These are phyloP conservation scores for Talaromyces sp. DNA, from an alignment of 2,329 filamentous ascomycete genomes.

Conservation along the genomic window DNA sequence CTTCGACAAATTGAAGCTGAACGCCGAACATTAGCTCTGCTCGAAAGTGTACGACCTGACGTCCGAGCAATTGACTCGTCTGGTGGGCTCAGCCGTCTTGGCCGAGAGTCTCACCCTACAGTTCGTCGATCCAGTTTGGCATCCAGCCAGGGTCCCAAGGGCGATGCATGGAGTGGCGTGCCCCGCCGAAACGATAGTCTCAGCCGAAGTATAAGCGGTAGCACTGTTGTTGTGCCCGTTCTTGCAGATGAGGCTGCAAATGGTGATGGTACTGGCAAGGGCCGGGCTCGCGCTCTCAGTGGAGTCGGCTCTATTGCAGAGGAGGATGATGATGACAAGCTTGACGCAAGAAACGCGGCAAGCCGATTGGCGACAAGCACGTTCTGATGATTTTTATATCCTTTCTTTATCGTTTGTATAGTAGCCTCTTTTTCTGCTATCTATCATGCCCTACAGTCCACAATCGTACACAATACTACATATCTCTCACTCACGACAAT, in stretches of 20 bases:
- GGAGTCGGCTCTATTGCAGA: conserved; percentile 41
- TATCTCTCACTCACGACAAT: neutral
- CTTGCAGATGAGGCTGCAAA: conserved; percentile 59
- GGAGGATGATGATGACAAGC: conserved; percentile 75
- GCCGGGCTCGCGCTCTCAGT: conserved; percentile 47
- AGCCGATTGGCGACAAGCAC: conserved; percentile 91
- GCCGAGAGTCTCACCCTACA: conserved; percentile 79
- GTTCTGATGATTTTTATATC: conserved; percentile 54
- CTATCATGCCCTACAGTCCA: neutral
- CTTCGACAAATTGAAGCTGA: conserved; percentile 94
- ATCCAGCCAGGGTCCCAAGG: conserved; percentile 89
- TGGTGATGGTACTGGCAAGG: conserved; percentile 40
- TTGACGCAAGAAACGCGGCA: conserved; percentile 93
- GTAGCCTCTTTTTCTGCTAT: conserved; percentile 11
- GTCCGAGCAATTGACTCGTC: conserved; percentile 88
- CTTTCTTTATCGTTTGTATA: conserved; percentile 20
- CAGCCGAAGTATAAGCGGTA: conserved; percentile 71
- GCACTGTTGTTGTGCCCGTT: conserved; percentile 58
- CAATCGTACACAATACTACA: neutral
- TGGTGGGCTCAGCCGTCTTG: conserved; percentile 83
- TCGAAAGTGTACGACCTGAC: conserved; percentile 92
- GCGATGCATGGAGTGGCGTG: conserved; percentile 97
- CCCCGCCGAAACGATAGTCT: conserved; percentile 76
- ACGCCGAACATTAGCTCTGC: conserved; percentile 79
- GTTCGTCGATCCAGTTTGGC: conserved; percentile 71